These are phyloP conservation scores for Epichloe gansuensis DNA, from an alignment of 2,329 filamentous ascomycete genomes.

Conservation along the genomic window DNA sequence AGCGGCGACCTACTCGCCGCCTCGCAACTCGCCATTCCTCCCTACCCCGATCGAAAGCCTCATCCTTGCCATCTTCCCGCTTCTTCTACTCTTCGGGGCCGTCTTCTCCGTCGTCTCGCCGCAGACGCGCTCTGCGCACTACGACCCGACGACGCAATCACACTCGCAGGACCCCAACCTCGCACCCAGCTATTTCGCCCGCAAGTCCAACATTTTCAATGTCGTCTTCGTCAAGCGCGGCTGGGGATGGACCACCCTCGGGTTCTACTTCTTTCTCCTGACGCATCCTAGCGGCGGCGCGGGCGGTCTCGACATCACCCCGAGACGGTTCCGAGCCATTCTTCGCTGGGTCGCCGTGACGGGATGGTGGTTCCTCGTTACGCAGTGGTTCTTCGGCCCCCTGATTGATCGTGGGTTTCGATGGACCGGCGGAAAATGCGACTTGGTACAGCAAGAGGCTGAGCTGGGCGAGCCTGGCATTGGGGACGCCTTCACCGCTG, in stretches of 20 bases:
- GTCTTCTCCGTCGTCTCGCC: conserved; percentile 72
- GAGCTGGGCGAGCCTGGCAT: conserved; percentile 33
- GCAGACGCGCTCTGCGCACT: conserved; percentile 49
- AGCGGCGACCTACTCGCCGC: not conserved
- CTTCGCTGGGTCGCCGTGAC: conserved; percentile 64
- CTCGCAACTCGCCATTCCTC: conserved; percentile 45
- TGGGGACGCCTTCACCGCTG: conserved; percentile 51
- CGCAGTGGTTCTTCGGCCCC: conserved; percentile 93
- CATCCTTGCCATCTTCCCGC: conserved; percentile 60
- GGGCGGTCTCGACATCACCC: conserved; percentile 13
- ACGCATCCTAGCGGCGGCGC: conserved; percentile 47
- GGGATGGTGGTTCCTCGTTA: conserved; percentile 69
- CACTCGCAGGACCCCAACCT: conserved; percentile 42
- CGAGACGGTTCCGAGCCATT: conserved; percentile 40
- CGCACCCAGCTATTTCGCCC: conserved; percentile 79
- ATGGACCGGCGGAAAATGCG: conserved; percentile 79
- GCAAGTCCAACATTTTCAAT: conserved; percentile 89
- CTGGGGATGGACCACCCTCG: conserved; percentile 79
- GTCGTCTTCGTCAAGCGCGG: conserved; percentile 87
- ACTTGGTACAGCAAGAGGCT: conserved; percentile 39
- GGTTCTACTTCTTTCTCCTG: conserved; percentile 58
- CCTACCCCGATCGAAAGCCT: conserved; percentile 57
- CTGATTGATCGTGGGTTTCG: conserved; percentile 83
- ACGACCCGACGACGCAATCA: conserved; percentile 50
- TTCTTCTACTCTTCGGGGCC: conserved; percentile 67